A percentile compares a stretch with the other conserved stretches of the same genome.
Conservation (phyloP, 2,329 filamentous ascomycete genomes). For the Xylariomycetidae sp. region DNA sequence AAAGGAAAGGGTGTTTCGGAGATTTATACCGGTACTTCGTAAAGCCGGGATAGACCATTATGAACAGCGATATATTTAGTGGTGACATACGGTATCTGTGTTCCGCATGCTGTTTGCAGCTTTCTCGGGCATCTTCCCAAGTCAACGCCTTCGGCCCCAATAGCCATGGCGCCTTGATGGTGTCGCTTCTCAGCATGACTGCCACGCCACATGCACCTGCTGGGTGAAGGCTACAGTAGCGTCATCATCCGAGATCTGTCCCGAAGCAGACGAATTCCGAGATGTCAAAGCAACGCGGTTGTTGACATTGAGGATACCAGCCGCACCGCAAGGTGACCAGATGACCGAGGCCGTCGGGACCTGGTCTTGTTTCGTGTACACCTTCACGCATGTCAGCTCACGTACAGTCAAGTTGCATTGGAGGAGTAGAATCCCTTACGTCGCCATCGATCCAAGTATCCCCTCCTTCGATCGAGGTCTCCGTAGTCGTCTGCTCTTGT, state of each 20-base stretch:
- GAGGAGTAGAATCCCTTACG: conserved; percentile 7
- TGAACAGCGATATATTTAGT: too few relatives aligned
- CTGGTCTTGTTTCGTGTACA: conserved; percentile 40
- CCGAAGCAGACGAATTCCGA: conserved; percentile 29
- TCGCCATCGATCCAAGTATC: conserved; percentile 33
- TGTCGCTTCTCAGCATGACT: conserved; percentile 20
- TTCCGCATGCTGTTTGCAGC: too few relatives aligned
- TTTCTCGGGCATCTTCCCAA: too few relatives aligned
- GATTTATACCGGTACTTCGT: too few relatives aligned
- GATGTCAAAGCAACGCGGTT: conserved; percentile 38
- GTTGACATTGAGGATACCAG: conserved; percentile 41
- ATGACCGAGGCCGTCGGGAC: conserved; percentile 38
- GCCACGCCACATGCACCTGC: conserved; percentile 37
- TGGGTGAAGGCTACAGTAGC: conserved; percentile 39
- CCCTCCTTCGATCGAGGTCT: conserved; percentile 36
- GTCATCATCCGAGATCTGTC: conserved; percentile 38
- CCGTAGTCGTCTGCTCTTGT: conserved; percentile 31
- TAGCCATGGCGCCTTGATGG: too few relatives aligned
- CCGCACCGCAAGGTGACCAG: conserved; percentile 39
- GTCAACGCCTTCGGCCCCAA: too few relatives aligned
- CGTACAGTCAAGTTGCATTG: too few relatives aligned
- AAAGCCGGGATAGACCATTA: too few relatives aligned
- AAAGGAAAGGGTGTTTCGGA: too few relatives aligned
- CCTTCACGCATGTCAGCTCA: conserved; percentile 25
- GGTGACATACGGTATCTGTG: too few relatives aligned